These are phyloP conservation scores for Rhynchospora pubera DNA, from an alignment of 176 grass and related monocot genomes.

Conservation along the genomic window DNA sequence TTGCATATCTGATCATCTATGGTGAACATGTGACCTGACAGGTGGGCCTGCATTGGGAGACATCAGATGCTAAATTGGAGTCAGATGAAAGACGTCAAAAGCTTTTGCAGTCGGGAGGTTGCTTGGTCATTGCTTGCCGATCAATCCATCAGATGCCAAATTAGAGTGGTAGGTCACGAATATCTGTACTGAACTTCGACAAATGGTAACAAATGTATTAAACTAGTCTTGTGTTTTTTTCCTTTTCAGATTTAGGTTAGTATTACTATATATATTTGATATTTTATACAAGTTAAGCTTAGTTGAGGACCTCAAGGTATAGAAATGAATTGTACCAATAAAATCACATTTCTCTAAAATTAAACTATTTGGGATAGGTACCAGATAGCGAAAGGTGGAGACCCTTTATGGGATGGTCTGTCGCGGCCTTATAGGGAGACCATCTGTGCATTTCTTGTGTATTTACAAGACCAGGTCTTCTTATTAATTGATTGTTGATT, in stretches of 20 bases:
- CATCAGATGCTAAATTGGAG: constrained; percentile 70
- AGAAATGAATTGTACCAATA: not conserved
- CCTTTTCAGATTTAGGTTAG: not conserved
- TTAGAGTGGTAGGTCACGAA: constrained; percentile 49
- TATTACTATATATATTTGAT: constrained; percentile 4
- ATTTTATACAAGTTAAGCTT: not conserved
- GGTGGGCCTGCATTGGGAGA: constrained; percentile 93
- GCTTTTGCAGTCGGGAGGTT: constrained; percentile 75
- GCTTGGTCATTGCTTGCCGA: constrained; percentile 83
- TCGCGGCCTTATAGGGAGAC: constrained; percentile 91
- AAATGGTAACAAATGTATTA: not conserved
- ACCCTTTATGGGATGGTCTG: constrained; percentile 87
- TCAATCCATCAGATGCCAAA: constrained; percentile 76
- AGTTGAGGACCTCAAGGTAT: not conserved
- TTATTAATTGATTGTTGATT: constrained; percentile 18
- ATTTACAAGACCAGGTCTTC: constrained; percentile 82
- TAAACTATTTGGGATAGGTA: constrained; percentile 44
- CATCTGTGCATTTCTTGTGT: constrained; percentile 83
- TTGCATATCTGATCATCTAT: not conserved
- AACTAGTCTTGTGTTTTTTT: not conserved
- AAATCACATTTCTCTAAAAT: not conserved
- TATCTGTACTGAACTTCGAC: not conserved
- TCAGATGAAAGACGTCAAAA: constrained; percentile 90
- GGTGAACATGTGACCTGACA: constrained; percentile 18
- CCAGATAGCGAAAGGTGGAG: constrained; percentile 78